Evolutionary conservation across 768 basidiomycete species (phyloP), one percentile per base, ranked within the genome.

Genomic region (Suillus clintonianus): DNA sequence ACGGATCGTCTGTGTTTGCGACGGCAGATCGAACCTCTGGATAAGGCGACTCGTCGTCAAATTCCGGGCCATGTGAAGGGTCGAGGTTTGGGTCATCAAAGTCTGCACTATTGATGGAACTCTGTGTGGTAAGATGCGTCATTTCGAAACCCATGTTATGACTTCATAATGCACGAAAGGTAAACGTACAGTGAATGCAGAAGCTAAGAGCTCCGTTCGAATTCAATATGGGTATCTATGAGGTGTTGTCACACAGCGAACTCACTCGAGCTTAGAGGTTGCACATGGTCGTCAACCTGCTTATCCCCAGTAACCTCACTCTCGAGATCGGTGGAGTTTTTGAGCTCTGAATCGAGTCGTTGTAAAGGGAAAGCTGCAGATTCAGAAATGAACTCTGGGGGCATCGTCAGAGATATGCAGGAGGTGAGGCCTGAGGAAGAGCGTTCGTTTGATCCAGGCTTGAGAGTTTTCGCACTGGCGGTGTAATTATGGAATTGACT

Each of bases 11-110:
- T 3, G 86, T 88, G 70, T 88, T 89, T 60, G 88, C 84, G 22
- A 89, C 89, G 53, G 86, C 85, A 50, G 88, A 86, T 34, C 87
- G 83, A 30, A 89, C 89, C 68, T 90, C 89, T n/a, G 87, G 86
- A 69, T 90, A 90, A 6, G 89, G 87, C 1, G 87, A 88, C 70
- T 89, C 88, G 65, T 89, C 85, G 75, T 87, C 85, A 37, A 69
- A 66, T 9, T 68, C 66, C 27, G 22, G 4, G 4, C 37, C 34
- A 9, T n/a, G 59, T 36, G 37, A 48, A n/a, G 64, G 53, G 58
- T 74, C 70, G 39, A 73, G 62, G 48, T 75, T 75, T 1, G 74
- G 74, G 32, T 75, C 74, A 54, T 71, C 64, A 4, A 72, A 67
- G 10, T 50, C 54, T 1, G 71, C 59, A 27, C 32, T 60, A 57